phyloP scores from a whole-genome alignment of 1,284 basidiomycete species.

The Cutaneotrichosporon sp. region DNA sequence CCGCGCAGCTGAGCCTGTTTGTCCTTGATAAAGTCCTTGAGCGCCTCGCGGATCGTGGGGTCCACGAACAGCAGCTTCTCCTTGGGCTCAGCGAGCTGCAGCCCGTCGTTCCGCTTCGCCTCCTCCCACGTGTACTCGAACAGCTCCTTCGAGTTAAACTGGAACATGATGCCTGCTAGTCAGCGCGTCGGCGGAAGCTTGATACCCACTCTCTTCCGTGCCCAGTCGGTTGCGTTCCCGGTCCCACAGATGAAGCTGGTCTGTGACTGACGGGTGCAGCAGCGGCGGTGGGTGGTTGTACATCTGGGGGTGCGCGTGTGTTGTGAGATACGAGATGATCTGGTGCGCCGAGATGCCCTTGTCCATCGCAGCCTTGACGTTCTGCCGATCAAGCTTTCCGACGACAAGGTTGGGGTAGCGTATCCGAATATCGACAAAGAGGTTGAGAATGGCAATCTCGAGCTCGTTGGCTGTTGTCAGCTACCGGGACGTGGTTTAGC shows the following conservation, averaged over 20 bases:
- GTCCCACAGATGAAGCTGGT: conserved; percentile 98
- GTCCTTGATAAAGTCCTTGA: conserved; percentile 39
- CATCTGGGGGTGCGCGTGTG: conserved; percentile 98
- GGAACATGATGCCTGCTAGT: conserved; percentile 39
- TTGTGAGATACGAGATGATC: conserved; percentile 90
- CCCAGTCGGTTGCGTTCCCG: conserved; percentile 88
- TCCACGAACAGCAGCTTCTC: conserved; percentile 39
- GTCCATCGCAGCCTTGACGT: conserved; percentile 84
- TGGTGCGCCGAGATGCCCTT: conserved; percentile 97
- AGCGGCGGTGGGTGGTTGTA: conserved; percentile 61
- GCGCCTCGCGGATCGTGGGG: conserved; percentile 35
- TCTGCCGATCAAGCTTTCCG: conserved; percentile 88
- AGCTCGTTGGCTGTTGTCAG: conserved; percentile 71
- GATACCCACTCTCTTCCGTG: conserved; percentile 68
- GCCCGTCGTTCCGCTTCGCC: conserved; percentile 31
- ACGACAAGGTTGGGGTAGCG: conserved; percentile 95
- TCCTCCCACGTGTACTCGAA: conserved; percentile 39
- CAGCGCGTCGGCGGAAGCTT: not conserved
- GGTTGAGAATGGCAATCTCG: conserved; percentile 90
- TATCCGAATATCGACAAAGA: conserved; percentile 87
- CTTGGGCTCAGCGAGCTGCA: conserved; percentile 22
- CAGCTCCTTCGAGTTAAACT: conserved; percentile 44
- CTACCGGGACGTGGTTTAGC: not conserved
- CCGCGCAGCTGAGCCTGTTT: conserved; percentile 32
- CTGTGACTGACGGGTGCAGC: conserved; percentile 66